Evolutionary conservation across 2,329 filamentous ascomycete species (phyloP).

Genomic region (Sporothrix protearum): DNA sequence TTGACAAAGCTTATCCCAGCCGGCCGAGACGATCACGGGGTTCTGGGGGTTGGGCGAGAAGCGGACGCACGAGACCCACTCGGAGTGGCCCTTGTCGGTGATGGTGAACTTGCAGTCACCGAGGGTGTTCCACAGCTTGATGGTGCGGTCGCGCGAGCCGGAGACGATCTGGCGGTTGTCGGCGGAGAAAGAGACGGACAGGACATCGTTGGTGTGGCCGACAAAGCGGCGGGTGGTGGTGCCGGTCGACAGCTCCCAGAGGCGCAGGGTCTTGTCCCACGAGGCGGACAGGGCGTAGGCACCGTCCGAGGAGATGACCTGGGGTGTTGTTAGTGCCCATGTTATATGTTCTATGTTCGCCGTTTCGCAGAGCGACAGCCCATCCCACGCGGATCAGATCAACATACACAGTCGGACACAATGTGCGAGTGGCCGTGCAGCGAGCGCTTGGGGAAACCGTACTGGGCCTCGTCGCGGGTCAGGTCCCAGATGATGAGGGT

Average conservation of each 20-base stretch:
- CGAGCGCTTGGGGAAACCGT: conserved; percentile 98
- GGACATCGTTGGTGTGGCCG: conserved; percentile 98
- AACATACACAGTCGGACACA: conserved; percentile 97
- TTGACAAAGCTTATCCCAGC: conserved; percentile 99
- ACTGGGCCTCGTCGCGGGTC: conserved; percentile 95
- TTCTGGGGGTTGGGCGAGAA: conserved; percentile 99
- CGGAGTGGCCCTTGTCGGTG: conserved; percentile 99
- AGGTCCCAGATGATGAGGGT: conserved; percentile 99
- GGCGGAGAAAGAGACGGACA: conserved; percentile 99
- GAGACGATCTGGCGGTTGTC: conserved; percentile 99
- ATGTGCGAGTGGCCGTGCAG: conserved; percentile 99
- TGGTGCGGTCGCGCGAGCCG: conserved; percentile 94
- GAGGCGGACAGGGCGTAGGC: conserved; percentile 98
- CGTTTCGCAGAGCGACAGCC: no score
- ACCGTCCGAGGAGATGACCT: conserved; percentile 99
- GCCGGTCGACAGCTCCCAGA: conserved; percentile 98
- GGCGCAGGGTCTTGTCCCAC: conserved; percentile 99
- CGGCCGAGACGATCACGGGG: conserved; percentile 96
- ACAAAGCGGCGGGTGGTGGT: conserved; percentile 97
- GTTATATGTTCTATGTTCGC: neutral
- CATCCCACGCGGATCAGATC: neutral
- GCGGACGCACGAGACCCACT: conserved; percentile 99
- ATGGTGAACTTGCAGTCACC: conserved; percentile 99
- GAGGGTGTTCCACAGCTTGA: conserved; percentile 99
- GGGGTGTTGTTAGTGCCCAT: conserved; percentile 23